A percentile compares a stretch with the other conserved stretches of the same genome.
Conservation (phyloP, 1,284 basidiomycete species). For the Irpex sp. region DNA sequence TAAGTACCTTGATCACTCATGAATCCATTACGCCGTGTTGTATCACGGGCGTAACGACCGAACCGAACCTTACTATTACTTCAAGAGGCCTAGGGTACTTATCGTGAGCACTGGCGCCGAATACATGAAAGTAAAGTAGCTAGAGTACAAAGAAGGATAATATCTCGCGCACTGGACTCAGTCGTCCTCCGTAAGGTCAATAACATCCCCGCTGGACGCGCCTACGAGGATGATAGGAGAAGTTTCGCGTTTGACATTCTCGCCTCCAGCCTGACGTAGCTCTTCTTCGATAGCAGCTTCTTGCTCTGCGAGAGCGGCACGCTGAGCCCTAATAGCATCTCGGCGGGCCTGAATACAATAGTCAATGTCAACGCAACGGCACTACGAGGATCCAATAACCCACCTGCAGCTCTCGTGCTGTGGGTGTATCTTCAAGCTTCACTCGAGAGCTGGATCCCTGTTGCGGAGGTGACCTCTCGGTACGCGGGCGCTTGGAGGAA, state of each 20-base stretch:
- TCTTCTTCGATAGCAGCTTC: background rate
- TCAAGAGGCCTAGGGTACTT: too few species aligned
- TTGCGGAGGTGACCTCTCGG: background rate
- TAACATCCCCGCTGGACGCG: background rate
- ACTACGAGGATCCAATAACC: background rate
- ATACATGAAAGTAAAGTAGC: too few species aligned
- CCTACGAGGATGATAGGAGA: background rate
- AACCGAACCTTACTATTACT: too few species aligned
- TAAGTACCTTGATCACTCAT: too few species aligned
- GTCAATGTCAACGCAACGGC: background rate
- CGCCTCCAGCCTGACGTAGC: background rate
- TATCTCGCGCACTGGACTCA: too few species aligned
- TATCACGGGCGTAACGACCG: too few species aligned
- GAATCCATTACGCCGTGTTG: too few species aligned
- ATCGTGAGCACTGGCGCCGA: too few species aligned
- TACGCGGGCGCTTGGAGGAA: background rate
- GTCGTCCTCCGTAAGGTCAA: background rate
- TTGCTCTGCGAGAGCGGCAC: background rate
- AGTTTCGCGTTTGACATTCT: background rate
- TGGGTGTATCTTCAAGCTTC: background rate
- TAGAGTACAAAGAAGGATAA: too few species aligned
- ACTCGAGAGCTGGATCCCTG: background rate
- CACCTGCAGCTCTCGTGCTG: background rate
- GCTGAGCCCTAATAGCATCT: background rate
- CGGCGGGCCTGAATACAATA: background rate